Base-by-base conservation (phyloP, 805 yeast genomes). In the Isabelozyma heimii region DNA sequence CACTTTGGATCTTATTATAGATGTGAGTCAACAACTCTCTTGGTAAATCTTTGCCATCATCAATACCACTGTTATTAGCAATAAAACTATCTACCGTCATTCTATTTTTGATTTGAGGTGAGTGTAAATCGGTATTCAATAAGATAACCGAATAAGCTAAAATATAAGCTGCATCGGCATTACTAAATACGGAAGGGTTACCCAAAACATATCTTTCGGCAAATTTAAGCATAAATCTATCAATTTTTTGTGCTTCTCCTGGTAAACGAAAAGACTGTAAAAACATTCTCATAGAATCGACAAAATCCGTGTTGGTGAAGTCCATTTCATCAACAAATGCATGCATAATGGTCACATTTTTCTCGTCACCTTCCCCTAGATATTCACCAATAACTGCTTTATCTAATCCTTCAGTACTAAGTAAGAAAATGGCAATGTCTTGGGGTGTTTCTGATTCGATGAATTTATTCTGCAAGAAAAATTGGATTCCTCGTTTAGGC, bases 231-330 rank as follows among this genome's bases (percentile, higher is more conserved):
- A 95, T 89, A 63, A 85, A 90, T 58, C 99, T 80, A 74, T 94
- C 99, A 63, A 94, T 92, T 62, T 94, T 92, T 70, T 94, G 99
- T 5, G 97, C 91, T 70, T 94, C 99, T 45, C 99, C 99, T 2
- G 99, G 99, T 51, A 94, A 77, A 65, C 99, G 79, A 71, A 94
- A 95, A 43, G 83, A 78, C 62, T 95, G 99, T 50, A 94, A 76
- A 60, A 90, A 90, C 13, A 71, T 74, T 56, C 99, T 80, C 72
- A 94, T 73, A 0, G 98, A 95, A 56, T 86, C 96, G 13, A 91
- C 91, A 62, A 94, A 91, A 1, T 83, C 73, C 55, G 78, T 64
- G 33, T 77, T 76, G 5, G 78, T 70, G 65, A 94, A 92, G 48
- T 91, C 89, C 84, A 94, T 85, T 53, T 78, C 71, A 61, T 91